These are phyloP conservation scores for Solanum pennellii DNA, from an alignment of 257 asterid species.

Conservation along the genomic window DNA sequence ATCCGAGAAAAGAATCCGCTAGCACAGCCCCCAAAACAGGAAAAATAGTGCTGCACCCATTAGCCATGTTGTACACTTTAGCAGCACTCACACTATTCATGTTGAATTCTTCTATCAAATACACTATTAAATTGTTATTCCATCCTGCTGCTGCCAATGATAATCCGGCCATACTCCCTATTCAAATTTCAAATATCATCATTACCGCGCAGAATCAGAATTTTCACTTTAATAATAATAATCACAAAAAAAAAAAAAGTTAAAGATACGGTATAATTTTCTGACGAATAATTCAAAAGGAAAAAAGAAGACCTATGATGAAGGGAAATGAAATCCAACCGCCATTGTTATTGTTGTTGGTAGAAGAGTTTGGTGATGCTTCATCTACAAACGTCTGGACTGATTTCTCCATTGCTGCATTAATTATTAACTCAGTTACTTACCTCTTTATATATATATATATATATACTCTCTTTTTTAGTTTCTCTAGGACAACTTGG, in stretches of 20 bases:
- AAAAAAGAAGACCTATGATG: constrained; percentile 23
- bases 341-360: constrained; percentile 5
- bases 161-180: constrained; percentile 56
- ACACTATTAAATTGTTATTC: constrained; percentile 53
- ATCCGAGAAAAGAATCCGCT: constrained; percentile 64
- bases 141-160: constrained; percentile 66
- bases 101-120: constrained; percentile 67
- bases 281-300: neutral
- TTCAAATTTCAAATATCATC: neutral
- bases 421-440: neutral
- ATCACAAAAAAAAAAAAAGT: neutral
- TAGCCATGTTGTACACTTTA: constrained; percentile 49
- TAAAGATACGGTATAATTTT: neutral
- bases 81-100: constrained; percentile 70
- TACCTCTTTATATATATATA: neutral
- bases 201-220: rapidly evolving
- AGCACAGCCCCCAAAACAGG: constrained; percentile 63
- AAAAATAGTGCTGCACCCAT: constrained; percentile 59
- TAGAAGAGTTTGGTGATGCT: neutral
- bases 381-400: neutral
- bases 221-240: neutral
- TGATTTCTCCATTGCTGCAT: constrained; percentile 1
- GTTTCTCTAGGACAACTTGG: neutral
- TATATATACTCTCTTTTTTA: neutral
- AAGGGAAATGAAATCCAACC: constrained; percentile 60